Conservation (phyloP, 768 basidiomycete species). For the Amanita exitialis region DNA sequence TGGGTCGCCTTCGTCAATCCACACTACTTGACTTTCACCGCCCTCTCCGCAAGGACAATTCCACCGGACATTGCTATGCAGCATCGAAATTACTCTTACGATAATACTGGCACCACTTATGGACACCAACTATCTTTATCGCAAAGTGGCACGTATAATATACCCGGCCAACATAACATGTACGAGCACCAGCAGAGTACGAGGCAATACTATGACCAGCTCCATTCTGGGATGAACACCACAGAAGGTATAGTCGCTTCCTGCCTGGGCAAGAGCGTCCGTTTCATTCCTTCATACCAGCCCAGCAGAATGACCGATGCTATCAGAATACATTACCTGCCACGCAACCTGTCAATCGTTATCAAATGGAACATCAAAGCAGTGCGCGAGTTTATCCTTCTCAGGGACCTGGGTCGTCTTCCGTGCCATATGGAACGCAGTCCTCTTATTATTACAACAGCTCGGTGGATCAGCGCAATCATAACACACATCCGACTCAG, state of each 20-base stretch:
- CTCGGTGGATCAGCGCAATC: slow-evolving; percentile 8
- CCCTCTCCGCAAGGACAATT: slow-evolving; percentile 9
- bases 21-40: slow-evolving; percentile 11
- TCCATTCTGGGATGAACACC: slow-evolving; percentile 11
- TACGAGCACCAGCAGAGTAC: slow-evolving; percentile 20
- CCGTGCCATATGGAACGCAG: slow-evolving; percentile 14
- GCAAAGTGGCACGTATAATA: slow-evolving; percentile 19
- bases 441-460: slow-evolving; percentile 14
- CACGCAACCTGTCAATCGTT: slow-evolving; percentile 8
- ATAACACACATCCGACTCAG: slow-evolving; percentile 17
- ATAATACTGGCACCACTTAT: slow-evolving; percentile 23
- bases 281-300: background rate
- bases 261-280: background rate
- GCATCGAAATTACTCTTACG: slow-evolving; percentile 33
- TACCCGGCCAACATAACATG: slow-evolving; percentile 17
- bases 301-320: background rate
- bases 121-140: slow-evolving; percentile 17
- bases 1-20: slow-evolving; percentile 3
- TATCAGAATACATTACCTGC: slow-evolving; percentile 10
- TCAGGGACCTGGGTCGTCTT: slow-evolving; percentile 13
- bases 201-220: slow-evolving; percentile 23
- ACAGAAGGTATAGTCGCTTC: slow-evolving; percentile 9
- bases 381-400: slow-evolving; percentile 16
- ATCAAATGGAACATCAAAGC: slow-evolving; percentile 6
- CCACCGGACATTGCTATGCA: slow-evolving; percentile 15